Evolutionary conservation across 306 rosid species (phyloP).

Genomic region (Sicyos baderoa): DNA sequence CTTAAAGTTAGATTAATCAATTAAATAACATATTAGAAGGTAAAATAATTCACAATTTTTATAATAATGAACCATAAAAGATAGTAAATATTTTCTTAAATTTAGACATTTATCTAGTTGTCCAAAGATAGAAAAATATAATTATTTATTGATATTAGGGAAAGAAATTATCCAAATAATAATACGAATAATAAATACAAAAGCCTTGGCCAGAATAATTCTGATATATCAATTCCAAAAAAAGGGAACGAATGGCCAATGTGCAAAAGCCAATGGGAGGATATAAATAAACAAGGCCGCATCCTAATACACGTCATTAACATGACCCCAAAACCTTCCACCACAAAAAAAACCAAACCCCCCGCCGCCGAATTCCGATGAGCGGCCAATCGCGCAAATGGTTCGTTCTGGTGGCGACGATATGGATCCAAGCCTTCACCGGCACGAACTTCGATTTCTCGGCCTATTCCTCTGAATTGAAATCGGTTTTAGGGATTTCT

Average conservation of each 20-base stretch:
- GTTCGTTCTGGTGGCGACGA: constrained; percentile 73
- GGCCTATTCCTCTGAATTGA: constrained; percentile 65
- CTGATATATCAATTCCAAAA: not conserved
- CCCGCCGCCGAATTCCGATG: constrained; percentile 26
- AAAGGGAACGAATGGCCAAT: not conserved
- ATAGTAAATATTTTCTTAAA: too few relatives aligned
- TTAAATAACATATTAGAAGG: too few relatives aligned
- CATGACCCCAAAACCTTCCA: not conserved
- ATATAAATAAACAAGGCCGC: constrained; percentile 12
- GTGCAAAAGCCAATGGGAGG: not conserved
- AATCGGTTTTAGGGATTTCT: constrained; percentile 54
- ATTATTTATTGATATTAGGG: too few relatives aligned
- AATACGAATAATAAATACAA: not conserved
- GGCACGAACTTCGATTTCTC: constrained; percentile 93
- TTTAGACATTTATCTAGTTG: too few relatives aligned
- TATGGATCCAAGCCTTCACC: constrained; percentile 89
- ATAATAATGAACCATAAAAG: too few relatives aligned
- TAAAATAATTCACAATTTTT: too few relatives aligned
- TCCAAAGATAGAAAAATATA: too few relatives aligned
- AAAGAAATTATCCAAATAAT: too few relatives aligned
- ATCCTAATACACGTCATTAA: not conserved
- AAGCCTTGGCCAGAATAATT: not conserved
- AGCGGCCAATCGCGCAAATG: constrained; percentile 75
- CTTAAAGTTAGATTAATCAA: too few relatives aligned
- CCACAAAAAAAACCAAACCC: not conserved